Percentiles rank a stretch among this genome's conserved stretches.
These are phyloP conservation scores for Chenopodium berlandieri DNA, from an alignment of 148 eudicot species.

Conservation along the genomic window DNA sequence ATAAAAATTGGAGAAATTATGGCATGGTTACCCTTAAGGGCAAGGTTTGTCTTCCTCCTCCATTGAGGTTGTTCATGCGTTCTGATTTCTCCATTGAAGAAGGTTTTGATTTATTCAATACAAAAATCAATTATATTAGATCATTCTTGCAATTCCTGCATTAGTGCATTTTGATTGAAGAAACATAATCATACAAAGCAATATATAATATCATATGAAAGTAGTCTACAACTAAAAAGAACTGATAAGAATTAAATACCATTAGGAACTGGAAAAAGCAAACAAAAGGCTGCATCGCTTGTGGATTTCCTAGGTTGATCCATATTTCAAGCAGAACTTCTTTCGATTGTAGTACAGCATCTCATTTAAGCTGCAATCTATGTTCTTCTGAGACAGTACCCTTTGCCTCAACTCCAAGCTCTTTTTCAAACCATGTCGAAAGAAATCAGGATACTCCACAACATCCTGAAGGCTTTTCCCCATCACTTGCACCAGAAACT, in stretches of 20 bases:
- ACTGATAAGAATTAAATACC: constrained; percentile 4
- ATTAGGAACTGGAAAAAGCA: background rate
- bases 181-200: background rate
- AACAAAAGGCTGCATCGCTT: constrained; percentile 20
- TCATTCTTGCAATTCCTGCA: background rate
- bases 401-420: constrained; percentile 75
- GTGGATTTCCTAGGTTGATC: constrained; percentile 38
- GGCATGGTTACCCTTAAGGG: too few relatives aligned
- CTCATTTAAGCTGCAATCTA: constrained; percentile 78
- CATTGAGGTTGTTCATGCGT: too few relatives aligned
- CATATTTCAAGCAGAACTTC: constrained; percentile 77
- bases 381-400: constrained; percentile 54
- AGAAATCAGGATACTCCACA: constrained; percentile 82
- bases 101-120: too few relatives aligned
- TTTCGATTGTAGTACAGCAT: constrained; percentile 85
- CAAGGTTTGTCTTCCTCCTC: too few relatives aligned
- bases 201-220: constrained; percentile 1
- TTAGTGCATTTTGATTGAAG: background rate
- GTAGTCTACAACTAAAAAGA: constrained; percentile 19
- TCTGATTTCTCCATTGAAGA: too few relatives aligned
- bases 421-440: constrained; percentile 78
- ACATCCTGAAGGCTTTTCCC: constrained; percentile 69
- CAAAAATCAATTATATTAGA: background rate
- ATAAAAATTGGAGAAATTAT: too few relatives aligned
- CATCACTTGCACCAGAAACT: constrained; percentile 82